These are phyloP conservation scores for Mycena floridula DNA, from an alignment of 768 basidiomycete genomes.

Conservation along the genomic window DNA sequence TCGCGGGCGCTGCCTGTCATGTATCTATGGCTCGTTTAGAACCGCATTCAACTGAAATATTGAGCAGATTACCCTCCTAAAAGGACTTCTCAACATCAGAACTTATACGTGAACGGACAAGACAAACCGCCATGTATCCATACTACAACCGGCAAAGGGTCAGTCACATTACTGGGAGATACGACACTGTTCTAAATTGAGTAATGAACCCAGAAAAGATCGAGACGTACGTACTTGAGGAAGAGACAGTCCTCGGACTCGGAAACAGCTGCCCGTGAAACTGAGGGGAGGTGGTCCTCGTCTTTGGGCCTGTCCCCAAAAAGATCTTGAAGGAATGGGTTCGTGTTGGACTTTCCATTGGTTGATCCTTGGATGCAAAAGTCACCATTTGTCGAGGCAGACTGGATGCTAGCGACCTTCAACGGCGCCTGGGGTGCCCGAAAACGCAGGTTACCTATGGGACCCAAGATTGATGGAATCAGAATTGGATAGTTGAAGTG, in stretches of 20 bases:
- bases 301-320: too few species aligned
- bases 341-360: too few species aligned
- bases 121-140: neutral
- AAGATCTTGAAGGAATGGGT: neutral
- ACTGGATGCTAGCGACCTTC: neutral
- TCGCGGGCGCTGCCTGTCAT: neutral
- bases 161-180: neutral
- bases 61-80: neutral
- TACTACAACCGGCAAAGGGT: too few species aligned
- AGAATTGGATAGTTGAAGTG: neutral
- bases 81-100: neutral
- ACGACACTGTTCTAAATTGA: neutral
- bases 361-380: neutral
- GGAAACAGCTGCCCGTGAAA: too few species aligned
- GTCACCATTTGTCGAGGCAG: neutral
- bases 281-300: too few species aligned
- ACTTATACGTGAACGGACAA: neutral
- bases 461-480: neutral
- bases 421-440: neutral
- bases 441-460: neutral
- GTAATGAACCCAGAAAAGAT: too few species aligned
- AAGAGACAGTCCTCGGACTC: too few species aligned
- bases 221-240: too few species aligned
- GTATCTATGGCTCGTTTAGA: constrained; percentile 11
- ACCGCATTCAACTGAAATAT: neutral